Evolutionary conservation across 2,329 filamentous ascomycete genomes (phyloP), one percentile per base, ranked within the genome.

Genomic region (Clonostachys rosea): DNA sequence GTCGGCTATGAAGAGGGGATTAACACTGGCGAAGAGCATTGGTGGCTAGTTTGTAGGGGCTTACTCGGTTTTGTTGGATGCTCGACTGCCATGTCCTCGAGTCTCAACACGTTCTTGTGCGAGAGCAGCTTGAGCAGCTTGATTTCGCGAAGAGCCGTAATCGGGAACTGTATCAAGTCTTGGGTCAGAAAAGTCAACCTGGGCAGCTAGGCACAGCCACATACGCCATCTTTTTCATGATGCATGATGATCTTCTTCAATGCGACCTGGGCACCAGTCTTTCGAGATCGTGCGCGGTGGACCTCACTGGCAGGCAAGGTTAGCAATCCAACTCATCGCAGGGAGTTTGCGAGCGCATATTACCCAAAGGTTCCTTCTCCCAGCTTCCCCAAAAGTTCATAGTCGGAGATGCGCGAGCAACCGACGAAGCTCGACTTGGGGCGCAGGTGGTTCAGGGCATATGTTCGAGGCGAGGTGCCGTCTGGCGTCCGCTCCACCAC

Each of bases 241-340:
- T 97, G 94, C 89, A 97, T 96, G 55, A 99, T 83, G 55, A 99
- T 99, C 78, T 97, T 97, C 74, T 99, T 99, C 60, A 99, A 69
- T 5, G 94, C 94, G 50, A 96, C 87, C 42, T 92, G 67, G 20
- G 81, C 77, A 46, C 88, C 86, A 2, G 83, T 88, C 59, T 79
- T 87, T 59, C 82, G 85, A 30, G 87, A 90, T 51, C 81, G 81
- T 51, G 91, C 94, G 61, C 92, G 94, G 67, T 96, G 90, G 37
- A 97, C 94, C 71, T 97, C 91, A 55, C 86, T 87, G 52, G 12
- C 9, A 16, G 24, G 24, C 24, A 30, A 9, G 24, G 36, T 17
- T 11, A 11, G 16, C 30, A 34, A 37, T 13, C 30, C 14, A 34
- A 34, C 44, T 12, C 16, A 6, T 20, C n/a, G 8, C 33, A 18